Percentiles rank a stretch among this genome's conserved stretches.
These are phyloP conservation scores for Suillus variegatus DNA, from an alignment of 768 basidiomycete species.

Conservation along the genomic window DNA sequence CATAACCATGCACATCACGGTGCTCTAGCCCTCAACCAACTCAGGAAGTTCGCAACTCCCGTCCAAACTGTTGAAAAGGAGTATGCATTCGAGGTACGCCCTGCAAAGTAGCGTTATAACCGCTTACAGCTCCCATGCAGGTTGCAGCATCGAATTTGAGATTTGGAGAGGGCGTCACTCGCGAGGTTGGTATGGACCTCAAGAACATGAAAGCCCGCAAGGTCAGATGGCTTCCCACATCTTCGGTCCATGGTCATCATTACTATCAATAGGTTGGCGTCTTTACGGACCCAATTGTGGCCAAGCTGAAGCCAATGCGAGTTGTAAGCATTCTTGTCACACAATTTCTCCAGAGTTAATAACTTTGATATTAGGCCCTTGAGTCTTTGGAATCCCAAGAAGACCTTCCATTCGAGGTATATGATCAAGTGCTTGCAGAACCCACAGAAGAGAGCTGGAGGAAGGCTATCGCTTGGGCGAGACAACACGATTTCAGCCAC, in stretches of 20 bases:
- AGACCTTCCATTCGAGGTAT: slow-evolving; percentile 79
- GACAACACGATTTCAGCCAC: slow-evolving; percentile 87
- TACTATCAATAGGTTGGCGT: slow-evolving; percentile 74
- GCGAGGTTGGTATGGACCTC: slow-evolving; percentile 91
- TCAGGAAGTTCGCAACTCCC: slow-evolving; percentile 78
- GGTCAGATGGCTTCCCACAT: slow-evolving; percentile 39
- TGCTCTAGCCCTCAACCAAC: slow-evolving; percentile 49
- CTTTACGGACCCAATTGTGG: slow-evolving; percentile 88
- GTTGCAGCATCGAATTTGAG: slow-evolving; percentile 86
- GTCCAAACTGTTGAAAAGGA: slow-evolving; percentile 75
- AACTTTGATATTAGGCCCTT: slow-evolving; percentile 52
- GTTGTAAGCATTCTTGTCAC: slow-evolving; percentile 49
- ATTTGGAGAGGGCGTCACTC: slow-evolving; percentile 89
- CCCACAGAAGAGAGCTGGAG: slow-evolving; percentile 92
- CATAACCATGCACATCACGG: slow-evolving; percentile 40
- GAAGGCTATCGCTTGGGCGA: slow-evolving; percentile 85
- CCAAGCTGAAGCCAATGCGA: slow-evolving; percentile 80
- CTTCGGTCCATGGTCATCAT: slow-evolving; percentile 11
- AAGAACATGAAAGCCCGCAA: slow-evolving; percentile 92
- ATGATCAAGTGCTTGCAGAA: slow-evolving; percentile 80
- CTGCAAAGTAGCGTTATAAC: background rate
- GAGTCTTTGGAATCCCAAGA: slow-evolving; percentile 77
- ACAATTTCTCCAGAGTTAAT: background rate
- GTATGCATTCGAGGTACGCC: slow-evolving; percentile 83
- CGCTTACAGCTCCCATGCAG: slow-evolving; percentile 35